Percentiles rank a stretch among this genome's conserved stretches.
Conservation (phyloP, 257 asterid species). For the Nicotiana tabacum region DNA sequence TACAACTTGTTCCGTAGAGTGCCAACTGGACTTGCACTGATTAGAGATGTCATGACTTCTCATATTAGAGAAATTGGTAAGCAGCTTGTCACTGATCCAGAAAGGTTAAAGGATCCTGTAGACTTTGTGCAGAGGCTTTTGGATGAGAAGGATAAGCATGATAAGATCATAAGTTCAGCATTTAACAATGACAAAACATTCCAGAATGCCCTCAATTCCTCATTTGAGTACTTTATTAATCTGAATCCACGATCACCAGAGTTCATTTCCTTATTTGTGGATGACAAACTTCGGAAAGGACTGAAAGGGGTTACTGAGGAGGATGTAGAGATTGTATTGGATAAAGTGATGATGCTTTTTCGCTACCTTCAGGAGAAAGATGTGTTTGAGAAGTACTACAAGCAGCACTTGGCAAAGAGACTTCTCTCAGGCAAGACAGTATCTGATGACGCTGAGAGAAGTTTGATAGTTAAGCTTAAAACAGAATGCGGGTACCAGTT, state of each 20-base stretch:
- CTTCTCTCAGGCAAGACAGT: slow-evolving; percentile 30
- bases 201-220: slow-evolving; percentile 30
- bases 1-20: slow-evolving; percentile 29
- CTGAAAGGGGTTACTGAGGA: slow-evolving; percentile 31
- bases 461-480: slow-evolving; percentile 31
- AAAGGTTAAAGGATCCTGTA: slow-evolving; percentile 30
- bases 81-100: slow-evolving; percentile 32
- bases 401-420: slow-evolving; percentile 33
- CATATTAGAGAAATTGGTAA: slow-evolving; percentile 31
- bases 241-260: slow-evolving; percentile 34
- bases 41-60: slow-evolving; percentile 30
- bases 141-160: slow-evolving; percentile 27
- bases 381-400: slow-evolving; percentile 34
- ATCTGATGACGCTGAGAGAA: slow-evolving; percentile 30
- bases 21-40: slow-evolving; percentile 22
- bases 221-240: slow-evolving; percentile 30
- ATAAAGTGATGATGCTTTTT: slow-evolving; percentile 35
- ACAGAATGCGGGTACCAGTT: slow-evolving; percentile 37
- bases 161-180: slow-evolving; percentile 20
- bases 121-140: slow-evolving; percentile 28
- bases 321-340: slow-evolving; percentile 25
- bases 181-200: slow-evolving; percentile 30
- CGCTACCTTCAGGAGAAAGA: slow-evolving; percentile 37
- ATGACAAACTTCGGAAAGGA: slow-evolving; percentile 32
- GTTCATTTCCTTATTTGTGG: slow-evolving; percentile 30